These are phyloP conservation scores for Fusarium humuli DNA, from an alignment of 2,329 filamentous ascomycete genomes.

Conservation along the genomic window DNA sequence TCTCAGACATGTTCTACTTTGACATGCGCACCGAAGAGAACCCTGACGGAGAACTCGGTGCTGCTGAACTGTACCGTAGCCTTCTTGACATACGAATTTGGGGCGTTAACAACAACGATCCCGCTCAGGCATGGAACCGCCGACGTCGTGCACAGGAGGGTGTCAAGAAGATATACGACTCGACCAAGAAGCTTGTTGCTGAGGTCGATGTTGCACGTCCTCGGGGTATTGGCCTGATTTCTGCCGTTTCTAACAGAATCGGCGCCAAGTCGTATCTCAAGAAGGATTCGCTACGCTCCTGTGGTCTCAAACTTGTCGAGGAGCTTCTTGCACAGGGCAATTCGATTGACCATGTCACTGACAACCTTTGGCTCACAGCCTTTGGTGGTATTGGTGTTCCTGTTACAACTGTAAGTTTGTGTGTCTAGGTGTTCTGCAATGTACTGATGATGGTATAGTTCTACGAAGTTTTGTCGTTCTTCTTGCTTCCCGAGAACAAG, in stretches of 20 bases:
- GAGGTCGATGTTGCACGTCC: conserved; percentile 51
- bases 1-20: conserved; percentile 68
- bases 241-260: conserved; percentile 46
- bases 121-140: conserved; percentile 59
- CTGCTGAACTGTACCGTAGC: conserved; percentile 56
- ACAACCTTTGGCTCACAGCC: conserved; percentile 54
- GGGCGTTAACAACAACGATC: conserved; percentile 61
- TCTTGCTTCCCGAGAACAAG: conserved; percentile 55
- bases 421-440: background rate
- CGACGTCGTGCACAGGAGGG: conserved; percentile 57
- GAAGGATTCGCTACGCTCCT: conserved; percentile 54
- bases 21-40: conserved; percentile 67
- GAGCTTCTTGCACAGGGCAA: conserved; percentile 52
- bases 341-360: conserved; percentile 50
- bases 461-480: conserved; percentile 58
- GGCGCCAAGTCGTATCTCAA: conserved; percentile 48
- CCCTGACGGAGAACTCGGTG: conserved; percentile 60
- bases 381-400: conserved; percentile 56
- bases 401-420: conserved; percentile 52
- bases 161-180: conserved; percentile 51
- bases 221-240: conserved; percentile 48
- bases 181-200: conserved; percentile 55
- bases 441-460: conserved; percentile 50
- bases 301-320: conserved; percentile 54
- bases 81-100: conserved; percentile 59